Conservation (phyloP, 2,329 filamentous ascomycete species). For the Fusarium humuli region DNA sequence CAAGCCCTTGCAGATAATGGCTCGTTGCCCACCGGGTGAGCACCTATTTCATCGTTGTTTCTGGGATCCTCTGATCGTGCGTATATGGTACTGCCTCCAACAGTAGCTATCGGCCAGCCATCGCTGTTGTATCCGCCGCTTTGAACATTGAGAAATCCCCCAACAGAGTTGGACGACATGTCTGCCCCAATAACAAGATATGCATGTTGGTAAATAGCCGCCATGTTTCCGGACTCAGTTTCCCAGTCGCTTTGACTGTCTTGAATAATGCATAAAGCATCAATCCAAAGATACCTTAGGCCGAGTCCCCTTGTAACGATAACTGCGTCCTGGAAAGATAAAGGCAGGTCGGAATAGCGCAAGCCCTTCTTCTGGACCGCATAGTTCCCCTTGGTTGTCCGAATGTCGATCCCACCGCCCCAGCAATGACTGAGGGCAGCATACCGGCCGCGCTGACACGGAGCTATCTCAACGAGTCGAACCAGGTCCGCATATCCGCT, state of each 20-base stretch:
- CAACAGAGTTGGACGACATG: not conserved
- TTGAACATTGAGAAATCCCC: not conserved
- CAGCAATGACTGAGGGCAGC: too few species aligned
- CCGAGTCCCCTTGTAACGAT: not conserved
- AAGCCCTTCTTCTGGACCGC: too few species aligned
- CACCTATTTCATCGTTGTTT: too few species aligned
- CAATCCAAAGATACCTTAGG: not conserved
- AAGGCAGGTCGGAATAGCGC: too few species aligned
- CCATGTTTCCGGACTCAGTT: not conserved
- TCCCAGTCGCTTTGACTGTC: not conserved
- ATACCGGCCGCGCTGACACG: accelerated
- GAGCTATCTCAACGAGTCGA: too few species aligned
- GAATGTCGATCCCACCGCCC: too few species aligned
- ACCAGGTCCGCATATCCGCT: too few species aligned
- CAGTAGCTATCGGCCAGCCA: not conserved
- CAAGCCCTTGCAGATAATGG: not conserved
- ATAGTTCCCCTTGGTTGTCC: too few species aligned
- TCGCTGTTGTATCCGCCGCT: not conserved
- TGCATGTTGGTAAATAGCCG: not conserved
- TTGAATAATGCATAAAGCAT: not conserved
- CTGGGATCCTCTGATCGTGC: not conserved
- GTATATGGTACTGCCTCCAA: not conserved
- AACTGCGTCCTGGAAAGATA: accelerated
- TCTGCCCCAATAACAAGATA: not conserved
- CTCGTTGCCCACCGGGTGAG: not conserved